Conservation (phyloP, 345 rosid genomes). For the Hibiscus syriacus region DNA sequence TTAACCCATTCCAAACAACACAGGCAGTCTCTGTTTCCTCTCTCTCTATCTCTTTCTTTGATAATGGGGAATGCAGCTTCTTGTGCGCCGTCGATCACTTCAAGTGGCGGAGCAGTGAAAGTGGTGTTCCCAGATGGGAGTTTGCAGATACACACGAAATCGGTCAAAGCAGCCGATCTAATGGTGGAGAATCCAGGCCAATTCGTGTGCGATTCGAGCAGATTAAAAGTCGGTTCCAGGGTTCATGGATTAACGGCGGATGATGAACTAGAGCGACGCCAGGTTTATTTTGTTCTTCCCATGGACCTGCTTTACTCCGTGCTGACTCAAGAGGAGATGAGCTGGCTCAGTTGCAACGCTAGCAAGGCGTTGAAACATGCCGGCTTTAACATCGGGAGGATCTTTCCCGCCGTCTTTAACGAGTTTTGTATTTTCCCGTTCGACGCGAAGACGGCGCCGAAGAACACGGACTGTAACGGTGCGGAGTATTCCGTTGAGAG, state of each 20-base stretch:
- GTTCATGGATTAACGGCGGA: conserved; percentile 37
- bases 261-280: conserved; percentile 32
- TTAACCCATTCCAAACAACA: not conserved
- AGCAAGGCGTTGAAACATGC: conserved; percentile 28
- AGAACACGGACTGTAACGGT: not conserved
- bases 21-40: not conserved
- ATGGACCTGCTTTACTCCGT: conserved; percentile 54
- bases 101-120: conserved; percentile 14
- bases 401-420: conserved; percentile 27
- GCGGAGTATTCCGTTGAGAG: conserved; percentile 1
- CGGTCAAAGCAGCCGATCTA: conserved; percentile 34
- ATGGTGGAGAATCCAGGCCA: conserved; percentile 43
- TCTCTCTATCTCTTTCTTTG: not conserved
- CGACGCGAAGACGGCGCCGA: not conserved
- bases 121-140: conserved; percentile 31
- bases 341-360: conserved; percentile 25
- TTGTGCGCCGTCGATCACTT: conserved; percentile 38
- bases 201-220: conserved; percentile 35
- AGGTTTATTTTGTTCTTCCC: conserved; percentile 49
- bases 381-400: conserved; percentile 23
- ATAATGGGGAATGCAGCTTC: conserved; percentile 49
- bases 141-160: conserved; percentile 29
- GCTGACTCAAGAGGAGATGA: conserved; percentile 41
- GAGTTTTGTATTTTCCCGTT: conserved; percentile 36
- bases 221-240: conserved; percentile 33